Evolutionary conservation across 1,284 basidiomycete species (phyloP), one percentile per base, ranked within the genome.

Genomic region (Cutaneotrichosporon arboriforme): DNA sequence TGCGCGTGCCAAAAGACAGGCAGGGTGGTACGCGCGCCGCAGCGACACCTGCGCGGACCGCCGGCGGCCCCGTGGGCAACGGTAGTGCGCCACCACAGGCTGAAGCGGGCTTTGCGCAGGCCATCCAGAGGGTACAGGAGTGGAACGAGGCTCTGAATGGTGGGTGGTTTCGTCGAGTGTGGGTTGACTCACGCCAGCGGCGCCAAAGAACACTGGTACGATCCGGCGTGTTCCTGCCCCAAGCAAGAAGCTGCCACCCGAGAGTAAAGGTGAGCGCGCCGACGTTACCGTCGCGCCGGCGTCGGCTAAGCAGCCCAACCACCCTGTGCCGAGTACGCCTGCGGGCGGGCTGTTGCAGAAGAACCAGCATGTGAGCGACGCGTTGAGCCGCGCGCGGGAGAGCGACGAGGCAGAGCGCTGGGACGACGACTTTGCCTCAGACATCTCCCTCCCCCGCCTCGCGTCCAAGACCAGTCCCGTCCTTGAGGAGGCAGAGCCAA

Each of bases 391-490:
- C 34, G 64, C 68, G 1, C 65, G 61, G 22, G 69, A 73, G 51
- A 56, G 46, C 31, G 59, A 57, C 34, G 55, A 56, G 34, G 55
- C 49, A 12, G 68, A 57, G n/a, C 66, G 66, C 45, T 65, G 60
- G 41, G 97, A 94, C 92, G 94, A 98, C 68, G 94, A 98, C 70
- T 98, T 97, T 66, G 91, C 92, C 65, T 90, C 90, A 57, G 91
- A 87, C 3, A 91, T 93, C 23, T 66, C 65, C 1, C 46, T 70
- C 10, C 60, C 72, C 3, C 68, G 65, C 42, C 43, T 68, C 5
- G 50, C 47, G 3, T 39, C 20, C 18, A 46, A 46, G 33, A 15
- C 45, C n/a, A 37, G 35, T 20, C 34, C 45, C 10, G 45, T 38
- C 3, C 23, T 17, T 23, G 52, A 59, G 41, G 49, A 54, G 10